Base-by-base conservation (phyloP, 495 filamentous ascomycete genomes). In the Usnea hakonensis region DNA sequence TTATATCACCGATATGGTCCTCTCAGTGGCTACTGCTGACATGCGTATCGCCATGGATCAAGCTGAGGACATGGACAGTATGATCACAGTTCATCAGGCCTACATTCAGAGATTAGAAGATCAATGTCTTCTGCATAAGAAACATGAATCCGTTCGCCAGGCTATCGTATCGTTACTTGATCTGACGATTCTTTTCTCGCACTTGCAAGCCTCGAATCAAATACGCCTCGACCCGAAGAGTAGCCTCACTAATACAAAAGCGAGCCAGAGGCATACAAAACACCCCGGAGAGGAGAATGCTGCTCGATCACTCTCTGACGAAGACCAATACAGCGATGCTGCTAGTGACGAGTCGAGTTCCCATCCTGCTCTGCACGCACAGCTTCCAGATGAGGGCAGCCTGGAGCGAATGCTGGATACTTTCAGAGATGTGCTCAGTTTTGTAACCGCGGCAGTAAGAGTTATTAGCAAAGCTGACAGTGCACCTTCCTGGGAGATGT, bases 21-120 rank as follows among this genome's bases (percentile, higher is more conserved):
- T 96, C 7, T 80, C 77, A 5, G 83, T 83, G 0, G 77, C 82
- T 44, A 81, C 77, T 0, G 66, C 70, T 23, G 71, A 74, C 17
- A 76, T 97, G 70, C 72, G 73, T 16, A 72, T 68, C 17, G 70
- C 76, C 3, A 76, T 97, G 41, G 68, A 70, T 21, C 74, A 72
- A 28, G 83, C 90, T 0, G 79, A 82, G 35, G 91, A 95, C 67
- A 83, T 97, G 5, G 90, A 96, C 67, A 81, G 80, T 8, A 95
- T 97, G 89, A 82, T 90, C 19, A 71, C 73, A 21, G 82, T 85
- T 0, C 91, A 96, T 70, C 71, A 79, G 11, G 65, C 68, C 2
- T 95, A 87, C 66, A 76, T 89, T 48, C 75, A 76, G 37, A 77
- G 78, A 11, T 69, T 91, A 9, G 75, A 85, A 66, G 81, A 83